Conservation (phyloP, 1,284 basidiomycete genomes). For the Inonotus hispidus region DNA sequence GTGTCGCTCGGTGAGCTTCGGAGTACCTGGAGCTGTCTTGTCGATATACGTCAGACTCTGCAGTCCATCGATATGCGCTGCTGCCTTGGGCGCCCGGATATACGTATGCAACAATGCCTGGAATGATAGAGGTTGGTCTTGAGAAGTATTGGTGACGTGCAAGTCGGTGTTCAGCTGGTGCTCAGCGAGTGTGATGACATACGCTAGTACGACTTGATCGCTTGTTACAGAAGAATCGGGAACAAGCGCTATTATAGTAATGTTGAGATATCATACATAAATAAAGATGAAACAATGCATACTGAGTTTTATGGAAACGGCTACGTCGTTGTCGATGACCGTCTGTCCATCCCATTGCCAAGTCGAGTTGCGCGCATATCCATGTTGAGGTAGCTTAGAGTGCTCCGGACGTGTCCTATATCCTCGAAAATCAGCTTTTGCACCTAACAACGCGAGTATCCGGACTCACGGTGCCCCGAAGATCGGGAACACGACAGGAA, state of each 20-base stretch:
- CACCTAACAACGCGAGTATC: too few species aligned
- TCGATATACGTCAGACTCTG: conserved; percentile 65
- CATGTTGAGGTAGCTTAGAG: conserved; percentile 71
- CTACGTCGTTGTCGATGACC: conserved; percentile 63
- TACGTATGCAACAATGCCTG: conserved; percentile 88
- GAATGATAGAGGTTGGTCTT: conserved; percentile 60
- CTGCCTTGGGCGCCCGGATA: conserved; percentile 59
- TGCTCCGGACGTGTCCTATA: conserved; percentile 58
- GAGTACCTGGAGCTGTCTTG: conserved; percentile 58
- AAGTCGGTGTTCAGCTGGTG: conserved; percentile 75
- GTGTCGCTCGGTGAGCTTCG: conserved; percentile 56
- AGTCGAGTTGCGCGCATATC: conserved; percentile 70
- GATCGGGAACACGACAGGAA: conserved; percentile 81
- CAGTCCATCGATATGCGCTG: conserved; percentile 55
- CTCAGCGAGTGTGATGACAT: conserved; percentile 72
- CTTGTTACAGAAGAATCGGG: conserved; percentile 53
- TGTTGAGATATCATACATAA: conserved; percentile 2
- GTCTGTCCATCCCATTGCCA: conserved; percentile 62
- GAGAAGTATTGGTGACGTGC: conserved; percentile 67
- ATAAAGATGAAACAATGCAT: conserved; percentile 26
- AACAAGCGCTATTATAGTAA: conserved; percentile 45
- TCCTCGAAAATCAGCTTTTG: background rate
- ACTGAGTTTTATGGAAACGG: conserved; percentile 73
- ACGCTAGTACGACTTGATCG: conserved; percentile 64
- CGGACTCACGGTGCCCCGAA: conserved; percentile 63